Percentiles rank a stretch among this genome's conserved stretches.
Evolutionary conservation across 1,284 basidiomycete species (phyloP).

Genomic region (Puccinia horiana): DNA sequence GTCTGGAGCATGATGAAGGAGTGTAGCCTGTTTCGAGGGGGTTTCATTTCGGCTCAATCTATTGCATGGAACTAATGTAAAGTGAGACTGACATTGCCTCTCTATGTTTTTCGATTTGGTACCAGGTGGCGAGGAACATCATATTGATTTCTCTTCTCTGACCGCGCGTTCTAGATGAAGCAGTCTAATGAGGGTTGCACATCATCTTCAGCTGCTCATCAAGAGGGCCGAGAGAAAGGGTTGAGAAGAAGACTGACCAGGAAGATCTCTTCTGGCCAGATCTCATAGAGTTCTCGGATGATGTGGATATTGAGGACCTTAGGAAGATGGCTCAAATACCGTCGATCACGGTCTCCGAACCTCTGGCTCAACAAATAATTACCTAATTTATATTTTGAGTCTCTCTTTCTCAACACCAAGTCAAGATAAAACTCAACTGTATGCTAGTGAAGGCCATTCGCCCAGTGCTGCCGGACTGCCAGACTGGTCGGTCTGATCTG

Average conservation of each 20-base stretch:
- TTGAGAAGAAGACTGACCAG: not conserved
- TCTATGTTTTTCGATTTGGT: slow-evolving; percentile 48
- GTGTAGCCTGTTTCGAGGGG: slow-evolving; percentile 37
- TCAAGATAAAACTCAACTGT: slow-evolving; percentile 10
- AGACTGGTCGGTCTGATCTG: not conserved
- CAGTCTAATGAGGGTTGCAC: slow-evolving; percentile 35
- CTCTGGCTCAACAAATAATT: slow-evolving; percentile 42
- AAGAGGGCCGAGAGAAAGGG: not conserved
- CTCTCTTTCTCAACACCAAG: not conserved
- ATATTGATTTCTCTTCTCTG: slow-evolving; percentile 28
- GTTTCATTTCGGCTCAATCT: too few relatives aligned
- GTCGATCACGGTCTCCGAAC: slow-evolving; percentile 22
- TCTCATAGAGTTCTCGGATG: slow-evolving; percentile 19
- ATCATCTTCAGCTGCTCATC: not conserved
- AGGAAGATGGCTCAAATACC: slow-evolving; percentile 37
- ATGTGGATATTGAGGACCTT: slow-evolving; percentile 23
- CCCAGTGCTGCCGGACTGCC: not conserved
- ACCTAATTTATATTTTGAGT: not conserved
- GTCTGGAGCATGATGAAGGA: slow-evolving; percentile 41
- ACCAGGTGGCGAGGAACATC: slow-evolving; percentile 46
- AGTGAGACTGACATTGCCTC: slow-evolving; percentile 31
- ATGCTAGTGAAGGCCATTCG: slow-evolving; percentile 37
- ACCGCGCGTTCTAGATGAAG: slow-evolving; percentile 15
- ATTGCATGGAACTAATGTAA: too few relatives aligned
- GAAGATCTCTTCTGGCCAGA: slow-evolving; percentile 39